These are phyloP conservation scores for Hericium rajendrae DNA, from an alignment of 768 basidiomycete species.

Conservation along the genomic window DNA sequence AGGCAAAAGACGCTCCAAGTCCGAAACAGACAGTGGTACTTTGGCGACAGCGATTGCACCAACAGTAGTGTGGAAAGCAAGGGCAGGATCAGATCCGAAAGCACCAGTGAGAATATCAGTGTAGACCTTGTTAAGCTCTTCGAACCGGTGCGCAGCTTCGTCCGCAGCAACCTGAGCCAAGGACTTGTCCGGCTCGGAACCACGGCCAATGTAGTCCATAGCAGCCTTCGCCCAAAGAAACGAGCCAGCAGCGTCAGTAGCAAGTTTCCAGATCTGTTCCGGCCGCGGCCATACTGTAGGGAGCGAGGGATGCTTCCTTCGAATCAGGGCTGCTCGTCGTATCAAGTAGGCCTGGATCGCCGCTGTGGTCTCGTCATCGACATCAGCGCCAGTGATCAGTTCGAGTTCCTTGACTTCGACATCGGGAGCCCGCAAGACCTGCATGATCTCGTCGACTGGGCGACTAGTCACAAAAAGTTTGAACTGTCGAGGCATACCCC, in stretches of 20 bases:
- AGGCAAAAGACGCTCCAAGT: slow-evolving; percentile 4
- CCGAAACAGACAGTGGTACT: slow-evolving; percentile 4
- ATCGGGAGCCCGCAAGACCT: slow-evolving; percentile 1
- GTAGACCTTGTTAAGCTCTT: slow-evolving; percentile 1
- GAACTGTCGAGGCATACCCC: no score
- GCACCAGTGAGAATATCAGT: not conserved
- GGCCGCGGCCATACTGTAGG: slow-evolving; percentile 2
- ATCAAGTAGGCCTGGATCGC: slow-evolving; percentile 4
- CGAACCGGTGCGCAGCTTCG: slow-evolving; percentile 2
- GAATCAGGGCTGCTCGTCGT: slow-evolving; percentile 6
- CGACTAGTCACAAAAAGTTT: not conserved
- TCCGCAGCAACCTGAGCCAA: not conserved
- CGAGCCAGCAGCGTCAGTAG: not conserved
- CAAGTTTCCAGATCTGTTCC: slow-evolving; percentile 1
- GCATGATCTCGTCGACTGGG: slow-evolving; percentile 2
- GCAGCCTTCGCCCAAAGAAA: slow-evolving; percentile 9
- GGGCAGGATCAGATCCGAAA: not conserved
- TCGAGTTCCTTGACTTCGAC: slow-evolving; percentile 1
- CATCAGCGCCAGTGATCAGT: slow-evolving; percentile 1
- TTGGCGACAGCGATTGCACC: slow-evolving; percentile 5
- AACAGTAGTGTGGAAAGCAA: slow-evolving; percentile 2
- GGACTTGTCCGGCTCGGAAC: not conserved
- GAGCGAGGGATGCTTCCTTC: slow-evolving; percentile 1
- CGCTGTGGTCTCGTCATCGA: not conserved
- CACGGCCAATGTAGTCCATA: not conserved